phyloP scores from a whole-genome alignment of 805 yeast genomes.

The Schwanniomyces sp. region DNA sequence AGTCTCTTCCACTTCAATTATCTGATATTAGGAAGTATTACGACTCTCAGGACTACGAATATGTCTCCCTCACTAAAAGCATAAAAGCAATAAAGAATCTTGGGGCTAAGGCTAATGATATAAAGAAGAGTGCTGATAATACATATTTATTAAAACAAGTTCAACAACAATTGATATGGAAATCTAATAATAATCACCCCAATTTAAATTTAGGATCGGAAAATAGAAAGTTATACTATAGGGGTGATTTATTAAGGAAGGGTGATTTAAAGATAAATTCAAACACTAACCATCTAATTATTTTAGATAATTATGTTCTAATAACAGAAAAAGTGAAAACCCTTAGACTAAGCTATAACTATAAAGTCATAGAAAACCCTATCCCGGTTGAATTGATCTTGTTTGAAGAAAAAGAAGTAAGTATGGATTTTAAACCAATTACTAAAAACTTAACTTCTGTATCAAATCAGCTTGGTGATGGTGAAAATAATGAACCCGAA shows the following conservation, averaged over 20 bases:
- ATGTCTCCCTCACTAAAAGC: constrained; percentile 49
- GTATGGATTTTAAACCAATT: constrained; percentile 15
- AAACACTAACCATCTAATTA: constrained; percentile 48
- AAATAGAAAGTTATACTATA: constrained; percentile 53
- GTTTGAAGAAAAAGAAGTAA: constrained; percentile 45
- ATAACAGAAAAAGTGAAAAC: constrained; percentile 58
- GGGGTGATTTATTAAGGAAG: constrained; percentile 60
- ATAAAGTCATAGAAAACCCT: constrained; percentile 53
- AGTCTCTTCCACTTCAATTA: constrained; percentile 61
- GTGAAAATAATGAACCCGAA: constrained; percentile 24
- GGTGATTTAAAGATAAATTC: constrained; percentile 67
- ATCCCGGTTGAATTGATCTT: constrained; percentile 60
- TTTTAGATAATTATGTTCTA: constrained; percentile 70
- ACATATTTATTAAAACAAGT: constrained; percentile 54
- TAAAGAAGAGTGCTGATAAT: constrained; percentile 62
- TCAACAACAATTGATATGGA: constrained; percentile 55
- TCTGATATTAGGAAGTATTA: constrained; percentile 51
- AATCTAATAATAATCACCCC: constrained; percentile 39
- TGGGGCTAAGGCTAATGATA: constrained; percentile 60
- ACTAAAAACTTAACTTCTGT: constrained; percentile 15
- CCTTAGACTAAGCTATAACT: constrained; percentile 25
- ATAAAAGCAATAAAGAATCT: constrained; percentile 53
- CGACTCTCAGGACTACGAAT: constrained; percentile 50
- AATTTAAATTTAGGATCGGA: constrained; percentile 54
- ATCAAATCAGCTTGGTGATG: constrained; percentile 8